Evolutionary conservation across 1,284 basidiomycete genomes (phyloP).

Genomic region (Ceratobasidium sp.): DNA sequence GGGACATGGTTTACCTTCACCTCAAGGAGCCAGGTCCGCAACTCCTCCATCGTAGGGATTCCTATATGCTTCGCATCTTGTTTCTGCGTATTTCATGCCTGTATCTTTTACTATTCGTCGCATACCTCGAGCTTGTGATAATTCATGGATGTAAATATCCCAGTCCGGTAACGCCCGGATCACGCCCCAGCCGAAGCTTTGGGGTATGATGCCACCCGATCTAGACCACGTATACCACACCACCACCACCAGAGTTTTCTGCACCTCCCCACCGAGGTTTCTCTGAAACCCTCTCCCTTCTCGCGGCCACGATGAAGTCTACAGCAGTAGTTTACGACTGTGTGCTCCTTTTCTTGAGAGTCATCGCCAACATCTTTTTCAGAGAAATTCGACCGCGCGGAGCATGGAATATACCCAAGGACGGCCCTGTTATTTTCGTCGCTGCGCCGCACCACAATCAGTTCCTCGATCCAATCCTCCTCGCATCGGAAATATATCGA

Average conservation of each 20-base stretch:
- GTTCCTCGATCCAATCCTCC: constrained; percentile 93
- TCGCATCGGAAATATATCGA: constrained; percentile 86
- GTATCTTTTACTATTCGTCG: constrained; percentile 12
- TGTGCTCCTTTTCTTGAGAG: constrained; percentile 77
- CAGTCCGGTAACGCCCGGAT: constrained; percentile 2
- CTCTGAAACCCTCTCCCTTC: neutral
- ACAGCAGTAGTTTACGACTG: constrained; percentile 61
- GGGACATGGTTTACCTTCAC: constrained; percentile 3
- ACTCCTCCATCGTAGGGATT: constrained; percentile 27
- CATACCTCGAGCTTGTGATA: constrained; percentile 10
- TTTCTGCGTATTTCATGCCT: constrained; percentile 9
- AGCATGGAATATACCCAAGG: constrained; percentile 90
- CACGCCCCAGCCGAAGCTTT: constrained; percentile 2
- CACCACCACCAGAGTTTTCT: constrained; percentile 6
- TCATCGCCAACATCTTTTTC: constrained; percentile 95
- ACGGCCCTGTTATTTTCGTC: constrained; percentile 96
- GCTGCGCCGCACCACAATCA: constrained; percentile 97
- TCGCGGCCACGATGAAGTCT: constrained; percentile 10
- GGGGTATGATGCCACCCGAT: constrained; percentile 10
- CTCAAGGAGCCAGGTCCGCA: constrained; percentile 15
- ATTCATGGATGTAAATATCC: constrained; percentile 20
- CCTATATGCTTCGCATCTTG: constrained; percentile 4
- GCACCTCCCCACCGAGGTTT: neutral
- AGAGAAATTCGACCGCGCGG: constrained; percentile 94
- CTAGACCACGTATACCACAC: neutral